Base-by-base conservation (phyloP, 2,329 filamentous ascomycete genomes). In the Paecilomyces formosus region DNA sequence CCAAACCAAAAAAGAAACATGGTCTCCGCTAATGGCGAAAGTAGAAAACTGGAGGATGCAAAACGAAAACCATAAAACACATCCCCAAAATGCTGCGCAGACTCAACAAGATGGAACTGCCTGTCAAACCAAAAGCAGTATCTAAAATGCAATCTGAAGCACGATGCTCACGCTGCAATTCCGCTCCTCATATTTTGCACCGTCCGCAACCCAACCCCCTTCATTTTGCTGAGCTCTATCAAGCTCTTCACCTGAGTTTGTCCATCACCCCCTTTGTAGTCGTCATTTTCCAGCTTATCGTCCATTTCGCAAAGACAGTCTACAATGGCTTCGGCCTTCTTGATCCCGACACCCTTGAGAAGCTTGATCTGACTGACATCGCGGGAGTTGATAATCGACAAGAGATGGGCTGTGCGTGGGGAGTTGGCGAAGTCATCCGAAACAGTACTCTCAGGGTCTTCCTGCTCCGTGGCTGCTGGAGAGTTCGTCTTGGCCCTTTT, bases 121-220 rank as follows among this genome's bases (percentile, higher is more conserved):
- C n/a, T 18, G 6, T 26, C 24, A 26, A n/a, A 35, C 33, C 33
- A 39, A 39, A 31, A 45, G 15, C n/a, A n/a, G 39, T 45, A 45
- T 45, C n/a, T 21, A 45, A 26, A 45, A 21, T 45, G n/a, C 15
- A 8, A 45, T 21, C 6, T 45, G 21, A 52, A 22, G 21, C 50
- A 52, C 28, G 12, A 24, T 52, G 11, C 26, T 57, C 54, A 75
- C 57, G 69, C 69, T 63, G 73, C 64, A 52, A 78, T 69, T 26
- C 76, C 77, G 55, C 73, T 74, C 59, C 76, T 73, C 78, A 80
- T 79, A 59, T 70, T 78, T 66, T 79, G 74, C 15, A 80, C 75
- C 0, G 74, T 78, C 64, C 74, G 77, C 59, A 72, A 64, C 5
- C 78, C 78, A 52, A 79, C 74, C 0, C 78, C 78, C 57, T 72